Percentiles rank a stretch among this genome's conserved stretches.
Evolutionary conservation across 2,329 filamentous ascomycete genomes (phyloP).

Genomic region (Colletotrichum tropicale): DNA sequence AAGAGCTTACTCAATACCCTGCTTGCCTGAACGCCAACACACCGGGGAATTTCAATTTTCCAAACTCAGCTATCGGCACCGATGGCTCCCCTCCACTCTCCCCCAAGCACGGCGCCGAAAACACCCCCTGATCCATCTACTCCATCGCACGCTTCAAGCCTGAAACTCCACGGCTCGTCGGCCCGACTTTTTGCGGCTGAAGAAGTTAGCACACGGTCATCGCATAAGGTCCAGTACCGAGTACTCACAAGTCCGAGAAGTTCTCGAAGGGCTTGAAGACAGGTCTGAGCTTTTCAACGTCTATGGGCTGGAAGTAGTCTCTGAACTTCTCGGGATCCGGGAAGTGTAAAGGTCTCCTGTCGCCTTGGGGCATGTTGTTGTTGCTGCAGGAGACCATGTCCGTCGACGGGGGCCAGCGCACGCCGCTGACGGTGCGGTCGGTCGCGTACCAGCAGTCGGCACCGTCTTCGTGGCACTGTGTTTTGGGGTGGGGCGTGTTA

Average conservation of each 20-base stretch:
- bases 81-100: not conserved
- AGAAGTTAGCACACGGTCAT: not conserved
- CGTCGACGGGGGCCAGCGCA: not conserved
- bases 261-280: too few relatives aligned
- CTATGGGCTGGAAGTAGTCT: too few relatives aligned
- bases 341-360: not conserved
- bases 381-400: not conserved
- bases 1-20: not conserved
- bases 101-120: not conserved
- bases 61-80: not conserved
- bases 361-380: not conserved
- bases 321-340: too few relatives aligned
- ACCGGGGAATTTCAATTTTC: not conserved
- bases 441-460: not conserved
- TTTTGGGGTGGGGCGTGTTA: too few relatives aligned
- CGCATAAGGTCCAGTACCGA: not conserved
- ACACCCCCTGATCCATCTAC: not conserved
- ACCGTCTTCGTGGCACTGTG: not conserved
- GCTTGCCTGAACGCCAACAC: not conserved
- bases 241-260: too few relatives aligned
- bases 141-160: too few relatives aligned
- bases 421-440: not conserved
- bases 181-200: too few relatives aligned
- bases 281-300: too few relatives aligned
- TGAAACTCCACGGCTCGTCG: not conserved